Evolutionary conservation across 2,329 filamentous ascomycete genomes (phyloP).

Genomic region (Neurospora sp.): DNA sequence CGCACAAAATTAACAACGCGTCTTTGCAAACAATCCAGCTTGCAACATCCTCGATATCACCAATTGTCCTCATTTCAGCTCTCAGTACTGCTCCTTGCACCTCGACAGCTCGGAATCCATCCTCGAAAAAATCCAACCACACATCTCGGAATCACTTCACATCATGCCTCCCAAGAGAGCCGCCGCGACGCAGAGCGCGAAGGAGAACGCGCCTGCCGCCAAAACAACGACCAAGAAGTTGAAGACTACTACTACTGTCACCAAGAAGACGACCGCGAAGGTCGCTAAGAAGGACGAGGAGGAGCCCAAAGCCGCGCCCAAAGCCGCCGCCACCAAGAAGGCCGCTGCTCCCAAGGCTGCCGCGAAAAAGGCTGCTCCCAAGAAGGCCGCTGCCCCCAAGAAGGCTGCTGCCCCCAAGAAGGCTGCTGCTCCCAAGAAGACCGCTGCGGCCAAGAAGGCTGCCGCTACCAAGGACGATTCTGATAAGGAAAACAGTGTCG

Average conservation of each 20-base stretch:
- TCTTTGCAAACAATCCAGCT: background rate
- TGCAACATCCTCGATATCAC: background rate
- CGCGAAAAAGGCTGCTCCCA: slow-evolving; percentile 10
- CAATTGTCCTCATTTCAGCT: background rate
- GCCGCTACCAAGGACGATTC: slow-evolving; percentile 12
- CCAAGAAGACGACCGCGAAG: slow-evolving; percentile 3
- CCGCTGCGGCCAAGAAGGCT: slow-evolving; percentile 9
- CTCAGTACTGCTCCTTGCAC: background rate
- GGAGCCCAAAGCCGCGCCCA: slow-evolving; percentile 3
- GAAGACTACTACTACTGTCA: background rate
- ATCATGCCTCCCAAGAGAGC: slow-evolving; percentile 15
- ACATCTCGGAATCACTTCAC: background rate
- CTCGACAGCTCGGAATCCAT: background rate
- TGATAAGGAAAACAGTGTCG: slow-evolving; percentile 19
- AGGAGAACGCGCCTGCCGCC: slow-evolving; percentile 8
- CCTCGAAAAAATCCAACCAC: background rate
- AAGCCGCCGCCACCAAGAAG: slow-evolving; percentile 5
- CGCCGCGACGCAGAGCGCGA: slow-evolving; percentile 1
- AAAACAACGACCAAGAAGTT: slow-evolving; percentile 8
- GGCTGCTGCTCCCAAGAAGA: slow-evolving; percentile 13
- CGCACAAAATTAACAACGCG: background rate
- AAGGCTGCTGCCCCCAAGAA: slow-evolving; percentile 10
- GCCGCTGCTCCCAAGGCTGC: background rate
- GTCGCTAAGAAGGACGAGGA: slow-evolving; percentile 6
- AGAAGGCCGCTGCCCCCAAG: slow-evolving; percentile 12